Evolutionary conservation across 2,329 filamentous ascomycete species (phyloP).

Genomic region (Lasiodiplodia theobromae): DNA sequence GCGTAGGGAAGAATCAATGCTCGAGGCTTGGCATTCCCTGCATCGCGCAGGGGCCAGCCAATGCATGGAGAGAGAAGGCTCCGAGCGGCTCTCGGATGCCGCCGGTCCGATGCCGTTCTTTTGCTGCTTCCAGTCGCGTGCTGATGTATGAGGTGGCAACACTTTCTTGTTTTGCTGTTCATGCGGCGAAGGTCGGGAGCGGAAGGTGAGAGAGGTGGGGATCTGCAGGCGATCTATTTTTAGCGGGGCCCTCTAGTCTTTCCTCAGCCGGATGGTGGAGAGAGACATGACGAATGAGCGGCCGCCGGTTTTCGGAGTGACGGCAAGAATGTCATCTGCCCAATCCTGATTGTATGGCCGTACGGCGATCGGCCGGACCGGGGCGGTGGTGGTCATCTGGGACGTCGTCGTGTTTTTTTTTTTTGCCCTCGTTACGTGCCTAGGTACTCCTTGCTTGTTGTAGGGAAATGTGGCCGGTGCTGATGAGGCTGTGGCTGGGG

Average conservation of each 20-base stretch:
- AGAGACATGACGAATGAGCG: background rate
- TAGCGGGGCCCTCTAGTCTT: background rate
- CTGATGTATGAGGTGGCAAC: background rate
- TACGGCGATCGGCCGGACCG: background rate
- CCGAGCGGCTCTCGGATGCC: background rate
- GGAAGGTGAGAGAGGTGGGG: background rate
- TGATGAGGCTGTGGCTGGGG: background rate
- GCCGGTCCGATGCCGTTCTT: background rate
- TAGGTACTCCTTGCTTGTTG: background rate
- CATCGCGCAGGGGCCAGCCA: background rate
- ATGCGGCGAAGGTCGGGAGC: background rate
- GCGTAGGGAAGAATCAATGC: background rate
- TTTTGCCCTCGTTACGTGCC: background rate
- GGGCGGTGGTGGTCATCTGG: background rate
- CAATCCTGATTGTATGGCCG: background rate
- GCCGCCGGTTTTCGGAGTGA: conserved; percentile 3
- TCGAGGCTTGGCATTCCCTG: background rate
- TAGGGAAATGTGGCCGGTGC: background rate
- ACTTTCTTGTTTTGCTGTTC: background rate
- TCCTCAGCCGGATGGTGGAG: background rate
- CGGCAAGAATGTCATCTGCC: background rate
- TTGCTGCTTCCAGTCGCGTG: background rate
- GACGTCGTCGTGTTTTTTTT: background rate
- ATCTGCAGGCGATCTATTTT: conserved; percentile 2
- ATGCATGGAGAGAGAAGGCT: background rate